phyloP scores from a whole-genome alignment of 1,284 basidiomycete genomes.

The Irpex sp. region DNA sequence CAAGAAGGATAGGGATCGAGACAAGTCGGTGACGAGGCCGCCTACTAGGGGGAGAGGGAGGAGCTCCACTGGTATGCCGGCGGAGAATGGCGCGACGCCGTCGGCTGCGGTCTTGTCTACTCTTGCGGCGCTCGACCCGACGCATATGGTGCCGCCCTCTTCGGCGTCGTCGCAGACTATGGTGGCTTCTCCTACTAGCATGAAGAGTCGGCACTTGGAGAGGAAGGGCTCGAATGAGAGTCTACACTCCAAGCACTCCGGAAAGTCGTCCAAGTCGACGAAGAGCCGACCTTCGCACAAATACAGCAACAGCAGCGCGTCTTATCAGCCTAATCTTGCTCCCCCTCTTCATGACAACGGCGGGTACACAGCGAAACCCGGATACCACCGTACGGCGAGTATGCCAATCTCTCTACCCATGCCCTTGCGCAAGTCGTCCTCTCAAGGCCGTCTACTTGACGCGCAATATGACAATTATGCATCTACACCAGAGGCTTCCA shows the following conservation, averaged over 20 bases:
- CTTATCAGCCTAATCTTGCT: slow-evolving; percentile 6
- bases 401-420: slow-evolving; percentile 33
- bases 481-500: not conserved
- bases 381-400: slow-evolving; percentile 40
- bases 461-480: not conserved
- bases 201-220: slow-evolving; percentile 15
- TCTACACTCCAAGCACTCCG: slow-evolving; percentile 38
- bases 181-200: slow-evolving; percentile 7
- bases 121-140: slow-evolving; percentile 1
- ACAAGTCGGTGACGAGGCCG: not conserved
- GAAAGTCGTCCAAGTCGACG: slow-evolving; percentile 33
- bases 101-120: slow-evolving; percentile 7
- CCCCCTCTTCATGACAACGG: not conserved
- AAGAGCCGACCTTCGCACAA: slow-evolving; percentile 13
- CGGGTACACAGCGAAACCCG: slow-evolving; percentile 1
- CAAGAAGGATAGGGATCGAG: slow-evolving; percentile 15
- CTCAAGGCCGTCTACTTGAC: slow-evolving; percentile 30
- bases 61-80: slow-evolving; percentile 6
- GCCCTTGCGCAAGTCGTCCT: slow-evolving; percentile 32
- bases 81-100: not conserved
- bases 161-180: slow-evolving; percentile 8
- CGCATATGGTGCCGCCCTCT: not conserved
- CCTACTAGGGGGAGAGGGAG: not conserved
- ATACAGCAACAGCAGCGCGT: slow-evolving; percentile 16
- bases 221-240: slow-evolving; percentile 36